These are phyloP conservation scores for Zymoseptoria pseudotritici DNA, from an alignment of 2,329 filamentous ascomycete genomes.

Conservation along the genomic window DNA sequence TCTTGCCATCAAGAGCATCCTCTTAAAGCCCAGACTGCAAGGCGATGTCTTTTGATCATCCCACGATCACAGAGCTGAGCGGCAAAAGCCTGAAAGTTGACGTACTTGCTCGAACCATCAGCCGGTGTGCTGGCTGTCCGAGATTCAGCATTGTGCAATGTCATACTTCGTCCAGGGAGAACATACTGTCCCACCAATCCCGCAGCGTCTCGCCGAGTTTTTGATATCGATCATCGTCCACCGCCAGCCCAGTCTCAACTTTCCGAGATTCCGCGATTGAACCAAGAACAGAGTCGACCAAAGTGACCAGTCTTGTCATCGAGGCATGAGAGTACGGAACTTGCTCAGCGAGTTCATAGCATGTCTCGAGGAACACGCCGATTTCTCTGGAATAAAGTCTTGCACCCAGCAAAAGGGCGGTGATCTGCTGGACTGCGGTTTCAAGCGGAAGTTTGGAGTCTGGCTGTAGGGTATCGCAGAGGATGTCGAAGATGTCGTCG, in stretches of 20 bases:
- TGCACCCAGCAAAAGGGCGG: neutral
- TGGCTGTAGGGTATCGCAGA: conserved; percentile 1
- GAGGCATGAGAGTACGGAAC: conserved; percentile 1
- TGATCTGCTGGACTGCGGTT: neutral
- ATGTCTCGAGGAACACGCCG: neutral
- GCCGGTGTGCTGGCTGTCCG: neutral
- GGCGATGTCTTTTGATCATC: neutral
- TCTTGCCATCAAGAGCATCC: neutral
- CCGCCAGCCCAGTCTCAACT: no score
- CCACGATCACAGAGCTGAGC: neutral
- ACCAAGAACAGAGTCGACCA: neutral
- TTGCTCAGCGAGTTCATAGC: conserved; percentile 4
- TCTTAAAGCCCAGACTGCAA: neutral
- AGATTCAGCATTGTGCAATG: neutral
- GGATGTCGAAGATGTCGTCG: conserved; percentile 1
- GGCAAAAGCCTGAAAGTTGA: conserved; percentile 2
- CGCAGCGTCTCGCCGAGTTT: neutral
- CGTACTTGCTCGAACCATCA: neutral
- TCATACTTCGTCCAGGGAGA: no score
- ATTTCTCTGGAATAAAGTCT: neutral
- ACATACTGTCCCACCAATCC: conserved; percentile 1
- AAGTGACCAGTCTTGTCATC: neutral
- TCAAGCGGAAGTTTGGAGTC: conserved; percentile 1
- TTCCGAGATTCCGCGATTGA: neutral
- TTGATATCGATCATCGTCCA: neutral